Evolutionary conservation across 192 early-diverging fungal species (phyloP).

Genomic region (Paraglomus brasilianum): DNA sequence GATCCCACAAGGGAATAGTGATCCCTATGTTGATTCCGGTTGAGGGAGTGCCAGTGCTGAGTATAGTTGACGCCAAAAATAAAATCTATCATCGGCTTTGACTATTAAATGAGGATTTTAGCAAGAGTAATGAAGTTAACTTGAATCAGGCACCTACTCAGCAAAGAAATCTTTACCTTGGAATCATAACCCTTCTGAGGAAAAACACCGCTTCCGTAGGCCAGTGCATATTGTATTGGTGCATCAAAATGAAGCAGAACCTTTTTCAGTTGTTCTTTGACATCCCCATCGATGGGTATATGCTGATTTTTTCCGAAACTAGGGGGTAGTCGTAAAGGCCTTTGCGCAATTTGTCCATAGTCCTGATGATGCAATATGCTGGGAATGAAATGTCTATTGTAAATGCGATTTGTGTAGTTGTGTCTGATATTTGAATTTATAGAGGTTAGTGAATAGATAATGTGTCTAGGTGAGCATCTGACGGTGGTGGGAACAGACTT

Average conservation of each 20-base stretch:
- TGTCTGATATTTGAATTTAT: too few relatives aligned
- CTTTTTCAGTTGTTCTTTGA: conserved; percentile 48
- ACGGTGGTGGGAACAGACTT: too few relatives aligned
- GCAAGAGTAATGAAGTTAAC: neutral
- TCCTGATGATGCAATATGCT: too few relatives aligned
- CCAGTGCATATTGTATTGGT: conserved; percentile 80
- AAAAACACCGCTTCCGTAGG: conserved; percentile 96
- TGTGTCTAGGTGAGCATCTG: too few relatives aligned
- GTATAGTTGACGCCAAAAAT: conserved; percentile 95
- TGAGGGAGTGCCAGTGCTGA: conserved; percentile 96
- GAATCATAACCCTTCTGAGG: conserved; percentile 77
- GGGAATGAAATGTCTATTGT: too few relatives aligned
- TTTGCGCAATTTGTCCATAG: too few relatives aligned
- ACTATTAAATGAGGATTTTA: conserved; percentile 30
- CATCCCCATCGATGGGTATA: conserved; percentile 54
- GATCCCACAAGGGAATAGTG: conserved; percentile 87
- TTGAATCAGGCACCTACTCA: neutral
- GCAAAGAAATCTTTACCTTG: conserved; percentile 40
- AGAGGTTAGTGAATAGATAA: too few relatives aligned
- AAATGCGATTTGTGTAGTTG: too few relatives aligned
- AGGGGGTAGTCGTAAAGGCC: conserved; percentile 36
- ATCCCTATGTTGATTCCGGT: conserved; percentile 84
- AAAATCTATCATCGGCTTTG: conserved; percentile 89
- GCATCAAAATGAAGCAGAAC: conserved; percentile 50
- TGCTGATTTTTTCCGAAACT: conserved; percentile 62